Conservation (phyloP, 345 rosid genomes). For the Pugionium dolabratum region DNA sequence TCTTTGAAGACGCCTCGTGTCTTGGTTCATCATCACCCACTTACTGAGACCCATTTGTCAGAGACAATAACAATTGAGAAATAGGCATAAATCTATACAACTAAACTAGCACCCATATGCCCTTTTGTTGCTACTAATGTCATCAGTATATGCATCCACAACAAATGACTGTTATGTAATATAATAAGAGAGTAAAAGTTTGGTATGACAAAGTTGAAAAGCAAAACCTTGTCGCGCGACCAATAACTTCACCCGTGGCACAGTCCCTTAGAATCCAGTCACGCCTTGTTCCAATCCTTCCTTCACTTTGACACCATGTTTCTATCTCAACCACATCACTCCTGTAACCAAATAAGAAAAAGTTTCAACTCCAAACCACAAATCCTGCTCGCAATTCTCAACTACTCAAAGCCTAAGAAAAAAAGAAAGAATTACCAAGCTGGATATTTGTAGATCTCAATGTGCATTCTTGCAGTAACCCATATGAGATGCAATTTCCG, state of each 20-base stretch:
- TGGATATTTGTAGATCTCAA: conserved; percentile 88
- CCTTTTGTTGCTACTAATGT: conserved; percentile 4
- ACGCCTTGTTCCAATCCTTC: conserved; percentile 93
- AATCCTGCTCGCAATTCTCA: background rate
- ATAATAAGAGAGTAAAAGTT: background rate
- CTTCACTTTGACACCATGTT: conserved; percentile 96
- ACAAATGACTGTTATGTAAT: background rate
- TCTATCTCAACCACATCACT: conserved; percentile 94
- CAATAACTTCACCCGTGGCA: conserved; percentile 72
- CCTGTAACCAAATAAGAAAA: conserved; percentile 45
- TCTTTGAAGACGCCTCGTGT: conserved; percentile 89
- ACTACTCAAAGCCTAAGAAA: background rate
- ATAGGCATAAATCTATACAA: background rate
- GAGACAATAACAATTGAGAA: background rate
- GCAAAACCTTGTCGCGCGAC: conserved; percentile 82
- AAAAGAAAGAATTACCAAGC: conserved; percentile 65
- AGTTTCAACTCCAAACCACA: conserved; percentile 15
- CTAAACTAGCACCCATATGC: background rate
- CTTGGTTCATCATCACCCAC: conserved; percentile 99
- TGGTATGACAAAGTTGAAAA: background rate
- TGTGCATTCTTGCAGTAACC: conserved; percentile 99
- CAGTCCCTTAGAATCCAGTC: conserved; percentile 81
- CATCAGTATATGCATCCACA: background rate
- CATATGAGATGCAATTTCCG: conserved; percentile 94
- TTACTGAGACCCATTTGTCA: conserved; percentile 54